Base-by-base conservation (phyloP, 495 filamentous ascomycete genomes). In the Penicillium maclennaniae region DNA sequence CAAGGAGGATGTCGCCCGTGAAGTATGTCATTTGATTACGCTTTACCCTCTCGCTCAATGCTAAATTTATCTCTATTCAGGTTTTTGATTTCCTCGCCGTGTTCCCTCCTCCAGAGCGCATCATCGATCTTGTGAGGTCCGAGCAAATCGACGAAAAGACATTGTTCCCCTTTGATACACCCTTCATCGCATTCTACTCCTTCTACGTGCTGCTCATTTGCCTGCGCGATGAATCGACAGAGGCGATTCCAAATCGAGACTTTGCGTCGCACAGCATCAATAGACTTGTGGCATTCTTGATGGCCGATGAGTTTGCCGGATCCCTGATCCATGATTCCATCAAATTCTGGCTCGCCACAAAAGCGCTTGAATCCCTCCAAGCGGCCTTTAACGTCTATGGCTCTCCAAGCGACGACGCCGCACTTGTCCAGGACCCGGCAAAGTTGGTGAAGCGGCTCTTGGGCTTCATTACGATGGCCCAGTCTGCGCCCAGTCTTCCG, bases 131-230 rank as follows among this genome's bases (percentile, higher is more conserved):
- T 34, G 81, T 91, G 45, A 76, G 80, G 49, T 77, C 81, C 3
- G 71, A 77, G 7, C 67, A 66, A 5, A 75, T 69, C 19, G 70
- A 79, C 6, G 80, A 83, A 45, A 67, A 71, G 31, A 76, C 82
- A 8, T 68, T 87, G 17, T 91, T 92, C 56, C 87, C 88, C 4
- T 70, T 81, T 9, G 75, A 79, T 12, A 83, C 85, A 41, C 87
- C 88, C 6, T 92, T 83, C 67, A 86, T 85, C 49, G 83, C 82
- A 4, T 68, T 92, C 5, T 95, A 95, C 69, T 87, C 85, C 9
- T 66, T 89, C 0, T 77, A 86, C 60, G 80, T 84, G 8, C 71
- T 95, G 26, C 75, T 71, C 43, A 67, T 54, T 25, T 81, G 67
- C 64, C 73, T 83, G 45, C 67, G 73, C 23, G 76, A 75, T 31